A percentile compares a stretch with the other conserved stretches of the same genome.
Conservation (phyloP, 495 filamentous ascomycete species). For the Daldinia grandis region DNA sequence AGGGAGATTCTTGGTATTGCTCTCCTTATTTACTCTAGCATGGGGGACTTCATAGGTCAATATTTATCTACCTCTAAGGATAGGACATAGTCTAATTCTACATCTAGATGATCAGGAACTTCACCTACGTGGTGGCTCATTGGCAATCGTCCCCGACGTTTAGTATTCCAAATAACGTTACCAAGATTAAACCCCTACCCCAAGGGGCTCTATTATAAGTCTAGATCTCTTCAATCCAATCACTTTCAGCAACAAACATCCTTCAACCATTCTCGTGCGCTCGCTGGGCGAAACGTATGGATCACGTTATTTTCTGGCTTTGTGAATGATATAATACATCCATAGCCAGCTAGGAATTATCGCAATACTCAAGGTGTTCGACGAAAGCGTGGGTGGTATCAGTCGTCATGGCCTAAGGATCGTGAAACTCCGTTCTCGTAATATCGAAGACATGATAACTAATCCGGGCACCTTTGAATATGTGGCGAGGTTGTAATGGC, state of each 20-base stretch:
- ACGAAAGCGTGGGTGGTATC: slow-evolving; percentile 2
- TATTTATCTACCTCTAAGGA: neutral
- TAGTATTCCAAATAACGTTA: neutral
- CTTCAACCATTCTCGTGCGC: neutral
- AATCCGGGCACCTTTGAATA: neutral
- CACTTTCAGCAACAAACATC: neutral
- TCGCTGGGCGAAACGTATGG: neutral
- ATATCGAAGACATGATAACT: neutral
- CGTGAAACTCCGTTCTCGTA: neutral
- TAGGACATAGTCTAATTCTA: neutral
- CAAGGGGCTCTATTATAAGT: neutral
- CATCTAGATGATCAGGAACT: neutral
- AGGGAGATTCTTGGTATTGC: neutral
- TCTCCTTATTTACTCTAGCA: neutral
- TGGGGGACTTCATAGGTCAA: neutral
- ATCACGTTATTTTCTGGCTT: neutral
- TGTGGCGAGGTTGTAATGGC: neutral
- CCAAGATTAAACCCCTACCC: neutral
- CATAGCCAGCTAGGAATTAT: neutral
- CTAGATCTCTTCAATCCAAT: neutral
- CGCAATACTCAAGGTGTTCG: neutral
- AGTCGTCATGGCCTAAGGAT: neutral
- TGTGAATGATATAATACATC: neutral
- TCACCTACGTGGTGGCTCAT: neutral
- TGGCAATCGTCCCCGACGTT: neutral